Percentiles rank a stretch among this genome's conserved stretches.
Evolutionary conservation across 345 rosid genomes (phyloP).

Genomic region (Raphanus raphanistrum): DNA sequence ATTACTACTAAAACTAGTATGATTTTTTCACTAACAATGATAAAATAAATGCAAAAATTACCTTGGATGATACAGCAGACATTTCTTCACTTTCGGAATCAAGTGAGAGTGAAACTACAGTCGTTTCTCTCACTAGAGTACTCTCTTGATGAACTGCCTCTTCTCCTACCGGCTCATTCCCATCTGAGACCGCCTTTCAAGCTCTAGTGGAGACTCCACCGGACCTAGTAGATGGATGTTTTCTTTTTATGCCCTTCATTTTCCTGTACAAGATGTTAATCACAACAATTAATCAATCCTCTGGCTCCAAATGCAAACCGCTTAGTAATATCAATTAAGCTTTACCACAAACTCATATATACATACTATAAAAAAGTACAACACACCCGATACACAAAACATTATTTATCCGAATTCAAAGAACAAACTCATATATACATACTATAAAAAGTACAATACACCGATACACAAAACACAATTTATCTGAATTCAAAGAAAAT

Average conservation of each 20-base stretch:
- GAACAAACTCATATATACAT: too few species aligned
- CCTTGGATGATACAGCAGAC: neutral
- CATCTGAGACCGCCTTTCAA: neutral
- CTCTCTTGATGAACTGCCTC: neutral
- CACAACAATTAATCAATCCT: neutral
- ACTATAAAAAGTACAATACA: too few species aligned
- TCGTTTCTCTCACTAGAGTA: neutral
- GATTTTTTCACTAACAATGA: neutral
- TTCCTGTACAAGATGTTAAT: neutral
- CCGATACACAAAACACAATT: neutral
- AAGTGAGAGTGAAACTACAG: neutral
- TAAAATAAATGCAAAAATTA: neutral
- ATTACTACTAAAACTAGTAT: neutral
- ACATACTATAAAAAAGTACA: neutral
- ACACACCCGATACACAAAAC: neutral
- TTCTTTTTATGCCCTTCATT: neutral
- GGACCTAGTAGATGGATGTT: neutral
- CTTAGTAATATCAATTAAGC: neutral
- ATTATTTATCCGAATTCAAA: neutral
- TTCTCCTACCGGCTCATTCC: neutral
- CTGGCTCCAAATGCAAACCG: neutral
- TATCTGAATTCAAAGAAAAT: neutral
- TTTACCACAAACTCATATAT: too few species aligned
- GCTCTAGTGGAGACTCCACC: neutral
- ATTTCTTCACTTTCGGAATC: neutral